Evolutionary conservation across 2,329 filamentous ascomycete genomes (phyloP), one percentile per base, ranked within the genome.

Genomic region (Xylaria sp.): DNA sequence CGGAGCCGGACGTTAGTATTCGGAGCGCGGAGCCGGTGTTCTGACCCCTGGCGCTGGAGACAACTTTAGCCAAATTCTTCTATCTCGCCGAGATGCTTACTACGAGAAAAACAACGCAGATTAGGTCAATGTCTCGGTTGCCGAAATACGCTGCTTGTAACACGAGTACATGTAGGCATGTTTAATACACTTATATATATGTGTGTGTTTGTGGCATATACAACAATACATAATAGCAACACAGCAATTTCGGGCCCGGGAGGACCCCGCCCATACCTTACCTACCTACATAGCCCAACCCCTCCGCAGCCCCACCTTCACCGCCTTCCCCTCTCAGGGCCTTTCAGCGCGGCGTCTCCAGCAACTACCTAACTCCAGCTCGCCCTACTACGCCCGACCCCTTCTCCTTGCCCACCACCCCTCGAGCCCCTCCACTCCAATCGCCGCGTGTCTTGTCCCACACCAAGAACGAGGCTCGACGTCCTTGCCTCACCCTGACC

Each of bases 311-410:
- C 63, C 67, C 63, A 30, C 67, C 12, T 39, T 66, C 59, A 69
- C 67, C 67, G 63, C 67, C 63, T 68, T 64, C 66, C 65, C 30
- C 20, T 61, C 59, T 18, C 32, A 36, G 46, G 13, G 46, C 20
- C 39, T 30, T n/a, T n/a, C 36, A 32, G 13, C 25, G 8, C 39
- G 28, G 46, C 25, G 8, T 48, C 45, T 25, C 20, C 23, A 28
- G 45, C 45, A 18, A 9, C n/a, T n/a, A n/a, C n/a, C n/a, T n/a
- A n/a, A n/a, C 46, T 48, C 23, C 5, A 15, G 46, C 46, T 30
- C 25, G 20, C 13, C 43, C n/a, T 5, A 4, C 39, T 15, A 3
- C 15, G 2, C 34, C 9, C n/a, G n/a, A n/a, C 34, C 34, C 34
- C 34, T 34, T 34, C 32, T 30, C 36, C 36, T 3, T 43, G 36